Evolutionary conservation across 1,284 basidiomycete genomes (phyloP), one percentile per base, ranked within the genome.

Genomic region (Sphagnurus paluster): DNA sequence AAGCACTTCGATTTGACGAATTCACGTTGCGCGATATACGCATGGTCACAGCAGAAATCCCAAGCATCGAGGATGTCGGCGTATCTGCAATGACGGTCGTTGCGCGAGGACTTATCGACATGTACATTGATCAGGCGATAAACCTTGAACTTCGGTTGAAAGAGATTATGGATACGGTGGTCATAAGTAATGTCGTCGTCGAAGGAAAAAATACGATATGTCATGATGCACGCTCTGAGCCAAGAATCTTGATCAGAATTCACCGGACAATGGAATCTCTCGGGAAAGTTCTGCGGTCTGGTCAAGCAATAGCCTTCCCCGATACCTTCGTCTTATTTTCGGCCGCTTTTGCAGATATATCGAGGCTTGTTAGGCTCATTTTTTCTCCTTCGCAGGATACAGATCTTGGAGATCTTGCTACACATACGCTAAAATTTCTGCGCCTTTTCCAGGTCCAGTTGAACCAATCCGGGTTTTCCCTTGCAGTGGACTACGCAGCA

Each of bases 1-100:
- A 52, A 24, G 55, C 46, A 0, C 56, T 67, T n/a, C 53, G 57
- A 6, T 69, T 70, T 42, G 65, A 64, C 38, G 67, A 68, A 46
- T 54, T 61, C 29, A 66, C 64, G 0, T 52, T 69, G 21, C 54
- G 52, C 9, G 56, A 62, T 16, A 61, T 70, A 19, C 35, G 47
- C 11, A 46, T 49, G 2, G 52, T 59, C 28, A 54, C 49, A 14
- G 44, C 34, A 14, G 56, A 56, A 17, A 39, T 66, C 1, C 59
- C 62, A 5, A 53, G 50, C 24, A 56, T 63, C 5, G 44, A 44
- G 20, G 57, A 59, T 13, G 54, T 58, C 43, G 49, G 56, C 2
- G 47, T 60, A 34, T 70, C 68, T 5, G 53, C 64, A 2, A 55
- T 57, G 4, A 46, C 57, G 9, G 61, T 65, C 9, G 59, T 70